Percentiles rank a stretch among this genome's conserved stretches.
Evolutionary conservation across 1,284 basidiomycete species (phyloP).

Genomic region (Clitocybe nebularis): DNA sequence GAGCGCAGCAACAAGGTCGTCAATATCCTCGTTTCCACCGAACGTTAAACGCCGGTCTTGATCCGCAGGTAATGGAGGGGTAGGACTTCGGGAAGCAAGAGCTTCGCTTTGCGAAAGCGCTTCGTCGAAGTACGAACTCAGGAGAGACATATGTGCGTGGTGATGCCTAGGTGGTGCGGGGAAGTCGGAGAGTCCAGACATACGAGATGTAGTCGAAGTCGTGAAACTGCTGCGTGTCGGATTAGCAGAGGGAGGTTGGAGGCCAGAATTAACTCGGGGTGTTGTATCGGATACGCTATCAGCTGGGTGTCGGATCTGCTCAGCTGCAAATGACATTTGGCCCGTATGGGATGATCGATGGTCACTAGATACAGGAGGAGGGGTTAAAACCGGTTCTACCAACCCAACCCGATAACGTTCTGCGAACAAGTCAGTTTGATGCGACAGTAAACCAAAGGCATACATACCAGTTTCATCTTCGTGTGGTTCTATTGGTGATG

Average conservation of each 20-base stretch:
- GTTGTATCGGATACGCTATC: conserved; percentile 9
- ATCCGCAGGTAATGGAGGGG: conserved; percentile 7
- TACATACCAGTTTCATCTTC: conserved; percentile 48
- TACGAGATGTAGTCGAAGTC: conserved; percentile 55
- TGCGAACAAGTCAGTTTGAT: conserved; percentile 23
- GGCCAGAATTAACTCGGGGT: conserved; percentile 25
- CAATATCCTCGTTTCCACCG: conserved; percentile 27
- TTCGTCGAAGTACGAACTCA: conserved; percentile 43
- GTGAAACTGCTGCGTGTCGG: conserved; percentile 59
- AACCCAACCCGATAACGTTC: conserved; percentile 47
- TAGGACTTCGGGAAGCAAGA: conserved; percentile 5
- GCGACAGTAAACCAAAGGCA: conserved; percentile 1
- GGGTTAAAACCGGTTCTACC: conserved; percentile 50
- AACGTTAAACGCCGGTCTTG: conserved; percentile 22
- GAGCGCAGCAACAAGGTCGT: conserved; percentile 21
- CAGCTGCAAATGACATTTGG: conserved; percentile 27
- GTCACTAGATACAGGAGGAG: conserved; percentile 36
- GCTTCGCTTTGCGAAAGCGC: conserved; percentile 18
- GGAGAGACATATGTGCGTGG: conserved; percentile 36
- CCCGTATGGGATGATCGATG: conserved; percentile 40
- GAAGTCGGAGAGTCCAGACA: conserved; percentile 74
- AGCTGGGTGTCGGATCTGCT: conserved; percentile 7
- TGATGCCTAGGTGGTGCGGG: conserved; percentile 54
- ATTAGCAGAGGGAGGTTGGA: conserved; percentile 41
- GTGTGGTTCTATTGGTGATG: conserved; percentile 40